phyloP scores from a whole-genome alignment of 169 alveolate species.

The Cystoisospora suis region DNA sequence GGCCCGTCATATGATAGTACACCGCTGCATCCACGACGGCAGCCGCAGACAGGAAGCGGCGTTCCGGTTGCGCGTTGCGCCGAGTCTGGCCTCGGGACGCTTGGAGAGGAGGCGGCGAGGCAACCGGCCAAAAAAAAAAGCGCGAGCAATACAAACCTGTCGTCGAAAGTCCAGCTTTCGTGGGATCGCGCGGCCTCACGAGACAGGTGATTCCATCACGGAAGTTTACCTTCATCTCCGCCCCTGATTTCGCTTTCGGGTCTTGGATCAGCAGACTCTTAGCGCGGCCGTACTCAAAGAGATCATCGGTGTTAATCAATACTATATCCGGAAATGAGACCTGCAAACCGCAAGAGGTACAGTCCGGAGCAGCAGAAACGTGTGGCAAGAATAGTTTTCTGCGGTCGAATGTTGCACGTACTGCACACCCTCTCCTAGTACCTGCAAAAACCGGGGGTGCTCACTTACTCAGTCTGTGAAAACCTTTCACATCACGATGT shows the following conservation, averaged over 20 bases:
- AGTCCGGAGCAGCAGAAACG: neutral
- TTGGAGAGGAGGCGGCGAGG: neutral
- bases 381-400: too few species aligned
- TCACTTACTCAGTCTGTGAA: too few species aligned
- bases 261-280: neutral
- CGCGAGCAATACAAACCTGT: neutral
- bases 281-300: slow-evolving; percentile 4
- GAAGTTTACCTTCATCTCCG: slow-evolving; percentile 18
- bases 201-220: neutral
- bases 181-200: neutral
- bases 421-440: too few species aligned
- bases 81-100: too few species aligned
- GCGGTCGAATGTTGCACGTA: too few species aligned
- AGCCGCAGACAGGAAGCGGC: too few species aligned
- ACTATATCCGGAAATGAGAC: neutral
- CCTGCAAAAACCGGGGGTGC: too few species aligned
- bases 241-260: neutral
- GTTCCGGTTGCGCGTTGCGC: too few species aligned
- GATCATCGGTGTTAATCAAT: neutral
- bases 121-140: neutral
- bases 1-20: neutral
- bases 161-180: too few species aligned
- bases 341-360: neutral
- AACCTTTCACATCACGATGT: too few species aligned
- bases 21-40: neutral